Conservation (phyloP, 2,329 filamentous ascomycete genomes). For the Diaporthe destruens region DNA sequence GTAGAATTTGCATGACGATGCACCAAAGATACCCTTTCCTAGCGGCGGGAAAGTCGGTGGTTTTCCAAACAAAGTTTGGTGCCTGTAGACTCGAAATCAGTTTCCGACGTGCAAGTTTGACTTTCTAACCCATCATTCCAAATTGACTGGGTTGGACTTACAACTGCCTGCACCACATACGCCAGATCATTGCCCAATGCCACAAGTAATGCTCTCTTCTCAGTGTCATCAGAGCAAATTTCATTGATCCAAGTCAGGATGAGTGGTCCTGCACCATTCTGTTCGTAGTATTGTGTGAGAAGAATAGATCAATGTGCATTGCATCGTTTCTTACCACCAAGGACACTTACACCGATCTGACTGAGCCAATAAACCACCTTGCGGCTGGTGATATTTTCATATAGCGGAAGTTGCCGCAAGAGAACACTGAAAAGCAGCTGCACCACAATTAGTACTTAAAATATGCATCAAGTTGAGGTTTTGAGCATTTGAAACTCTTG, state of each 20-base stretch:
- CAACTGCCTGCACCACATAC: conserved; percentile 52
- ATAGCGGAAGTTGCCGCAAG: conserved; percentile 53
- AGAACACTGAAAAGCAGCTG: conserved; percentile 51
- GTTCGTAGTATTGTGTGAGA: not conserved
- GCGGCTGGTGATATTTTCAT: conserved; percentile 51
- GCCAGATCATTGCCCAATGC: conserved; percentile 51
- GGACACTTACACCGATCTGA: conserved; percentile 50
- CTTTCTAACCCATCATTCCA: not conserved
- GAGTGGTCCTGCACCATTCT: conserved; percentile 53
- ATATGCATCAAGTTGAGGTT: no score
- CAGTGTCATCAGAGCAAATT: conserved; percentile 49
- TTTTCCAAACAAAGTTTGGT: conserved; percentile 58
- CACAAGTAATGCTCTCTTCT: conserved; percentile 51
- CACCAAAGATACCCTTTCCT: conserved; percentile 54
- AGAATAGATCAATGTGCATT: not conserved
- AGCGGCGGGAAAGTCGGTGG: conserved; percentile 54
- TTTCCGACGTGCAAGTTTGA: no score
- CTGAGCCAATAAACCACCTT: conserved; percentile 55
- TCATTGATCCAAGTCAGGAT: conserved; percentile 55
- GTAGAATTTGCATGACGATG: conserved; percentile 51
- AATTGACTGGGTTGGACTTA: conserved; percentile 36
- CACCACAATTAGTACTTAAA: not conserved
- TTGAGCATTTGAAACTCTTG: not conserved
- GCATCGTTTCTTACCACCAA: not conserved
- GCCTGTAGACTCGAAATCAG: conserved; percentile 42